Percentiles rank a stretch among this genome's conserved stretches.
phyloP scores from a whole-genome alignment of 2,329 filamentous ascomycete species.

The Septoria petroselini region DNA sequence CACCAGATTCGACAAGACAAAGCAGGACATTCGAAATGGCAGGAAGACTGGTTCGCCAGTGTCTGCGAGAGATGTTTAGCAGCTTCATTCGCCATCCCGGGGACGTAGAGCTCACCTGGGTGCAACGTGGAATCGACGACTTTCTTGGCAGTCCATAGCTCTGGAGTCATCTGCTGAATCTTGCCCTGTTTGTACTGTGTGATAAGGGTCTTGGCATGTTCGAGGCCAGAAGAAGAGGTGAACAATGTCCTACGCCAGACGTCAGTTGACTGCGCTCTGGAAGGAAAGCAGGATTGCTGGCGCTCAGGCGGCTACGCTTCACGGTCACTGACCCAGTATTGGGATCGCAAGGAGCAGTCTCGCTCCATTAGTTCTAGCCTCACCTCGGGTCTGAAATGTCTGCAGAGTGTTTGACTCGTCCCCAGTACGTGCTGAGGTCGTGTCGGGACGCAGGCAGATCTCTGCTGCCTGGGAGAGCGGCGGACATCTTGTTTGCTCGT shows the following conservation, averaged over 20 bases:
- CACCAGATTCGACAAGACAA: slow-evolving; percentile 86
- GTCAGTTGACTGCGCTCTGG: slow-evolving; percentile 1
- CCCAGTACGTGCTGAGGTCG: slow-evolving; percentile 91
- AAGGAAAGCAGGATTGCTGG: not conserved
- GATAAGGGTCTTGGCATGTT: slow-evolving; percentile 79
- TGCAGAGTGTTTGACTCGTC: slow-evolving; percentile 83
- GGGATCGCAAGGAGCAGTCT: slow-evolving; percentile 24
- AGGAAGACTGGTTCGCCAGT: slow-evolving; percentile 89
- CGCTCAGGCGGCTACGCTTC: not conserved
- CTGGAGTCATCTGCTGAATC: slow-evolving; percentile 75
- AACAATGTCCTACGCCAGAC: slow-evolving; percentile 72
- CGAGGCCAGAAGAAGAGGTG: slow-evolving; percentile 71
- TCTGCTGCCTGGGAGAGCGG: slow-evolving; percentile 63
- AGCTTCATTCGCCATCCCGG: not conserved
- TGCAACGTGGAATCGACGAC: slow-evolving; percentile 94
- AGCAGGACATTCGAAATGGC: slow-evolving; percentile 96
- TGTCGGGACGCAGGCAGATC: slow-evolving; percentile 89
- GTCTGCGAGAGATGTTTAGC: slow-evolving; percentile 55
- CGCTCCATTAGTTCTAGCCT: slow-evolving; percentile 41
- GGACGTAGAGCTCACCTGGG: slow-evolving; percentile 63
- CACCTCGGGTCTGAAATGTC: slow-evolving; percentile 94
- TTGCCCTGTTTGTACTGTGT: slow-evolving; percentile 83
- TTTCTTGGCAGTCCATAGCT: slow-evolving; percentile 95
- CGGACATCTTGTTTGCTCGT: slow-evolving; percentile 50
- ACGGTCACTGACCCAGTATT: slow-evolving; percentile 29